Conservation (phyloP, 2,329 filamentous ascomycete genomes). For the Fusarium abutilonis region DNA sequence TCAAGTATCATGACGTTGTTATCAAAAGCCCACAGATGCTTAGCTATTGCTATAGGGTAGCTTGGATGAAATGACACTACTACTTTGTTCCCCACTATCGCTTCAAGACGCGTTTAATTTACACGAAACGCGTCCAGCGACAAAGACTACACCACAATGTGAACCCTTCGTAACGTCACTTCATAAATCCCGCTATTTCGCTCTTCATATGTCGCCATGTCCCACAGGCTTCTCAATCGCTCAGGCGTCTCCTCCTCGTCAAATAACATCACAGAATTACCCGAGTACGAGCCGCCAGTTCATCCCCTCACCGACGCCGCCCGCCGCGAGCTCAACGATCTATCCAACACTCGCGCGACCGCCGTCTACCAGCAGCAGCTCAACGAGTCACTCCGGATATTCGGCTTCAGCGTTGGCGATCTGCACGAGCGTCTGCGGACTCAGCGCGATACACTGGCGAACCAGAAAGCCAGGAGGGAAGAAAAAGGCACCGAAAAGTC, state of each 20-base stretch:
- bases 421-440: slow-evolving; percentile 59
- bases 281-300: slow-evolving; percentile 60
- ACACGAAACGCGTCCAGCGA: too few species aligned
- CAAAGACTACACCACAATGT: slow-evolving; percentile 9
- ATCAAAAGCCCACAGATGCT: too few species aligned
- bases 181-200: slow-evolving; percentile 7
- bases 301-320: slow-evolving; percentile 56
- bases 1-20: too few species aligned
- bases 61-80: too few species aligned
- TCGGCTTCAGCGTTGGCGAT: slow-evolving; percentile 58
- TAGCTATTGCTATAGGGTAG: too few species aligned
- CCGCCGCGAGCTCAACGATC: slow-evolving; percentile 54
- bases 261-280: slow-evolving; percentile 49
- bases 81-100: too few species aligned
- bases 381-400: slow-evolving; percentile 54
- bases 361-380: slow-evolving; percentile 59
- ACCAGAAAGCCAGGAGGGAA: slow-evolving; percentile 49
- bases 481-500: slow-evolving; percentile 51
- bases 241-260: slow-evolving; percentile 27
- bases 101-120: too few species aligned
- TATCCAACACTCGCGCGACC: slow-evolving; percentile 55
- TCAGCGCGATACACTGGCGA: slow-evolving; percentile 50
- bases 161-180: slow-evolving; percentile 7
- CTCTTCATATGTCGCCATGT: slow-evolving; percentile 41
- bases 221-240: slow-evolving; percentile 49